Conservation (phyloP, 176 grass and related monocot species). For the Aechmea fasciata region DNA sequence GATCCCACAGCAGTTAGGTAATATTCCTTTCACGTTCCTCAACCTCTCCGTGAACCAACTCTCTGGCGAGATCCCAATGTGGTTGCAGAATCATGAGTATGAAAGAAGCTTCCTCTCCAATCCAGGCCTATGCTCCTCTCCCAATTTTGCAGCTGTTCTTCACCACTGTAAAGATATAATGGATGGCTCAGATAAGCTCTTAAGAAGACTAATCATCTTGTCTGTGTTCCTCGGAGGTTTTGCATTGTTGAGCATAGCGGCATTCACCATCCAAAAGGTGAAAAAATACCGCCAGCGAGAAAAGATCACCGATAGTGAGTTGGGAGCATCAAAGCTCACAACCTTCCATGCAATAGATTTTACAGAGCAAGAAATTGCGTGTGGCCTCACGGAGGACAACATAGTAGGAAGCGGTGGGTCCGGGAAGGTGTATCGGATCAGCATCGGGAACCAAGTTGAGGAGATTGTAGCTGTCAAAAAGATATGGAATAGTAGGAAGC, state of each 20-base stretch:
- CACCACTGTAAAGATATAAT: not conserved
- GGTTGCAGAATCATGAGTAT: conserved; percentile 25
- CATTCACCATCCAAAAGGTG: not conserved
- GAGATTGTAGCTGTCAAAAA: conserved; percentile 50
- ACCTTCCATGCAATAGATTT: conserved; percentile 6
- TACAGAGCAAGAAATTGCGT: conserved; percentile 5
- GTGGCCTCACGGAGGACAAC: conserved; percentile 22
- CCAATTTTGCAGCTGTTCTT: not conserved
- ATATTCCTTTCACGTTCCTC: conserved; percentile 26
- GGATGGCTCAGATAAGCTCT: conserved; percentile 1
- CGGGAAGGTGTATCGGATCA: conserved; percentile 58
- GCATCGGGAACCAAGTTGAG: not conserved
- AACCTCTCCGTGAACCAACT: conserved; percentile 60
- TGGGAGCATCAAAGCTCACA: conserved; percentile 12
- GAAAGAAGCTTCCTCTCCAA: conserved; percentile 34
- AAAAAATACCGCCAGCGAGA: not conserved
- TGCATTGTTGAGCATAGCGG: not conserved
- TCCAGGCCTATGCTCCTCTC: conserved; percentile 23
- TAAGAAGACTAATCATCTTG: conserved; percentile 6
- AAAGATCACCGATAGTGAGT: not conserved
- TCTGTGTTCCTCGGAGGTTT: conserved; percentile 9
- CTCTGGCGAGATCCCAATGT: conserved; percentile 27
- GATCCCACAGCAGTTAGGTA: conserved; percentile 37
- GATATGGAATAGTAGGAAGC: conserved; percentile 24
- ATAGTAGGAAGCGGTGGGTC: conserved; percentile 52